These are phyloP conservation scores for Eruca vesicaria DNA, from an alignment of 441 rosid genomes.

Conservation along the genomic window DNA sequence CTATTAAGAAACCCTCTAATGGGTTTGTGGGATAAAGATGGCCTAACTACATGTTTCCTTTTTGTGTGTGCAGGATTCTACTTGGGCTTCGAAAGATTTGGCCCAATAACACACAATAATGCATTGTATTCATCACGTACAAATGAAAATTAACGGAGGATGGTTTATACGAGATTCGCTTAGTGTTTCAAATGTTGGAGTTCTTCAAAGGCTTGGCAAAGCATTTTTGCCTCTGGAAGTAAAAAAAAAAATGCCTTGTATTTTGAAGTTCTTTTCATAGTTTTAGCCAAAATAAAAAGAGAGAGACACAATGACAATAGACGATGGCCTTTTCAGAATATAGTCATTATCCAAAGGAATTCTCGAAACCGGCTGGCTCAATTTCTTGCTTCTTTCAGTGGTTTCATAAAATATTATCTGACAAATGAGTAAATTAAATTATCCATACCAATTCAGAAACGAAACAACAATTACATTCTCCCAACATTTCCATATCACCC, in stretches of 20 bases:
- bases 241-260: background rate
- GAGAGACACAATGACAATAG: too few species aligned
- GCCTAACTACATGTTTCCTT: too few species aligned
- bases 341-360: background rate
- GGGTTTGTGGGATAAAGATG: too few species aligned
- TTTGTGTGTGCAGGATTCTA: too few species aligned
- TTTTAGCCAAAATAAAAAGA: background rate
- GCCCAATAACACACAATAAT: too few species aligned
- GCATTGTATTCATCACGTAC: background rate
- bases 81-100: too few species aligned
- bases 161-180: too few species aligned
- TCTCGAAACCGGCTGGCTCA: background rate
- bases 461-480: background rate
- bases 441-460: slow-evolving; percentile 22
- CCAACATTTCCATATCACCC: background rate
- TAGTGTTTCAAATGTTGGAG: too few species aligned
- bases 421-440: slow-evolving; percentile 19
- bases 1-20: too few species aligned
- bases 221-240: background rate
- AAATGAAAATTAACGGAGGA: too few species aligned
- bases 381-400: background rate
- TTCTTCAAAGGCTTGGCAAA: background rate
- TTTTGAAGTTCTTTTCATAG: background rate
- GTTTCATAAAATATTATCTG: slow-evolving; percentile 7
- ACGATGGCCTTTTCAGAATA: too few species aligned